Conservation (phyloP, 108 stramenopile species). For the Cyclotella baltica region DNA sequence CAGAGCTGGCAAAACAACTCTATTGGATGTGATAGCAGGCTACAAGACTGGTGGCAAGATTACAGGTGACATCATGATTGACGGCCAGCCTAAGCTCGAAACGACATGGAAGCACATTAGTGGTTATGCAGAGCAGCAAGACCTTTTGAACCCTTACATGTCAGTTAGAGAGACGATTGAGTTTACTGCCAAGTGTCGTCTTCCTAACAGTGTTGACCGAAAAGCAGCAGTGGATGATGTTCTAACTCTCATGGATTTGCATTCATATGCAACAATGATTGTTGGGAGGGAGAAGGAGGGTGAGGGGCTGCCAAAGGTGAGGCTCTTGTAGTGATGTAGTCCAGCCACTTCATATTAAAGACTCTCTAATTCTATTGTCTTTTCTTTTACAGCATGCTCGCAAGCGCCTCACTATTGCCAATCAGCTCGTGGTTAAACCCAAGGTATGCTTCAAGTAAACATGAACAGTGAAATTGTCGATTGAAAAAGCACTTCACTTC, state of each 20-base stretch:
- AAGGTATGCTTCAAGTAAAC: slow-evolving; percentile 16
- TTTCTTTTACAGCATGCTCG: no score
- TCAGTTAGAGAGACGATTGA: slow-evolving; percentile 41
- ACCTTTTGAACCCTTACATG: slow-evolving; percentile 50
- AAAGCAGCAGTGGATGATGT: slow-evolving; percentile 28
- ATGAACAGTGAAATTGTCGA: neutral
- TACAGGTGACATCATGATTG: slow-evolving; percentile 69
- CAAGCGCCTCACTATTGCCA: slow-evolving; percentile 49
- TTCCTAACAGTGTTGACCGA: slow-evolving; percentile 22
- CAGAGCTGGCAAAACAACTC: slow-evolving; percentile 70
- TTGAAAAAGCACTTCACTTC: neutral
- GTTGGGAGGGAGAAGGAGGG: slow-evolving; percentile 45
- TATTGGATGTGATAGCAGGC: slow-evolving; percentile 77
- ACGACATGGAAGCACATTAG: slow-evolving; percentile 36
- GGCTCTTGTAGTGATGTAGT: no score
- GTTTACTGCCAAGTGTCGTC: slow-evolving; percentile 45
- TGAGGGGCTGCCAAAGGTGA: slow-evolving; percentile 47
- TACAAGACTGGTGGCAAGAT: slow-evolving; percentile 74
- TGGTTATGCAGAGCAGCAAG: slow-evolving; percentile 51
- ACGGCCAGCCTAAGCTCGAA: slow-evolving; percentile 57
- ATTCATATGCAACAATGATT: slow-evolving; percentile 15
- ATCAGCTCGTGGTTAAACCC: slow-evolving; percentile 37
- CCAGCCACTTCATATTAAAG: no score
- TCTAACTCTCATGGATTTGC: slow-evolving; percentile 40
- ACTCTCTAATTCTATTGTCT: no score